Evolutionary conservation across 1,284 basidiomycete species (phyloP), one percentile per base, ranked within the genome.

Genomic region (Tilletiopsis washingtonensis): DNA sequence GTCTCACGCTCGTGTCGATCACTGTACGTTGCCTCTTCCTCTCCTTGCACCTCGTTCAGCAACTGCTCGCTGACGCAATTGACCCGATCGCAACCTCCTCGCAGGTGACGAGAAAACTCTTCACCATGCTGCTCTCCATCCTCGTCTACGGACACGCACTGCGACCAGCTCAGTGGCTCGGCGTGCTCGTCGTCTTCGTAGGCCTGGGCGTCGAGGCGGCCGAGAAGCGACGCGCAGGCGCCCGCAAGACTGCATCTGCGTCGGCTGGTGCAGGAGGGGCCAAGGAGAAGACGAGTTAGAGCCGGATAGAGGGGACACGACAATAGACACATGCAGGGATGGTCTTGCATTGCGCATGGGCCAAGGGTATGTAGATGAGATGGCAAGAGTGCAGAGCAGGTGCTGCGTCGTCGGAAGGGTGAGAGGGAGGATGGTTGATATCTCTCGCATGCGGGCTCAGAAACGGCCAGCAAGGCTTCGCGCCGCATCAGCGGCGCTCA

Each of bases 71-170:
- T 12, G 12, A 34, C 17, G 12, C 2, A 12, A 17, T 34, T 11
- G 2, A 34, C 32, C 17, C 32, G 12, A 17, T 34, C 32, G 32
- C 17, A 11, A 14, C 43, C n/a, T n/a, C n/a, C n/a, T n/a, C n/a
- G n/a, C 19, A 44, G 43, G 80, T 98, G 49, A 98, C 93, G n/a
- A 81, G 94, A 51, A 98, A 98, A 76, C 78, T 99, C 70, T 94
- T 96, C 74, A 97, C 93, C 4, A 98, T 99, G 93, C 79, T 99
- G 12, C 79, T 99, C 32, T 91, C 88, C 5, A 91, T 99, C 4
- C 74, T 93, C 23, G 82, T 97, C 1, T 98, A 96, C 74, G 84
- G 88, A 62, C 93, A 98, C 75, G 81, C 79, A 56, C 78, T 99
- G 46, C 84, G 84, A 0, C 53, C 70, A 0, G 86, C 90, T 1